Base-by-base conservation (phyloP, 805 yeast species). In the Schwanniomyces polymorphus region DNA sequence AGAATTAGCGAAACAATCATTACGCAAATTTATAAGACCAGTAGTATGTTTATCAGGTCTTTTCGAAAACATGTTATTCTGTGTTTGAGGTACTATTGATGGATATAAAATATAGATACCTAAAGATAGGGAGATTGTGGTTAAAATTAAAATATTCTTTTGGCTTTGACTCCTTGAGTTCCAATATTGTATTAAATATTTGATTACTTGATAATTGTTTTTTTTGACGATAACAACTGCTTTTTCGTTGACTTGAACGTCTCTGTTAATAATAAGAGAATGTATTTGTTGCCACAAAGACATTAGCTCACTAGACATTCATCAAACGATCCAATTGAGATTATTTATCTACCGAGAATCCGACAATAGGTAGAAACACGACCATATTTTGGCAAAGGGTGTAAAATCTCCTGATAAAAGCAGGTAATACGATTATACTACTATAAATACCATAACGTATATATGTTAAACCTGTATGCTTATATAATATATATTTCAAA, bases 1-100 rank as follows among this genome's bases (percentile, higher is more conserved):
- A 7, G 95, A 81, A 60, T 94, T 92, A 50, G 97, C 97, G 70
- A 89, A 92, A 64, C 99, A 92, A 63, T 91, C 97, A 54, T 89
- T 88, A 49, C 91, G 79, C 52, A 84, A 74, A 64, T 92, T 94
- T 54, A 84, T 76, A 39, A 92, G 70, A 2, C 97, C 97, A 0
- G 94, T 89, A 9, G 96, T 86, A 58, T 81, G 73, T 53, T 79
- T 84, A 54, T 86, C 92, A 7, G 86, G 83, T 60, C 94, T 70
- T 46, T 76, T 79, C 42, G 70, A 75, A 54, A 66, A 72, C 78
- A 74, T 74, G 41, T 47, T 38, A 11, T 44, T 26, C 9, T 42
- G 38, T 45, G 14, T 34, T 26, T 35, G 41, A 12, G 33, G 38
- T 23, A 28, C 14, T 14, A 47, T 28, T 10, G 50, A 43, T 11